Base-by-base conservation (phyloP, 257 asterid species). In the Nyctanthes arbortristis region DNA sequence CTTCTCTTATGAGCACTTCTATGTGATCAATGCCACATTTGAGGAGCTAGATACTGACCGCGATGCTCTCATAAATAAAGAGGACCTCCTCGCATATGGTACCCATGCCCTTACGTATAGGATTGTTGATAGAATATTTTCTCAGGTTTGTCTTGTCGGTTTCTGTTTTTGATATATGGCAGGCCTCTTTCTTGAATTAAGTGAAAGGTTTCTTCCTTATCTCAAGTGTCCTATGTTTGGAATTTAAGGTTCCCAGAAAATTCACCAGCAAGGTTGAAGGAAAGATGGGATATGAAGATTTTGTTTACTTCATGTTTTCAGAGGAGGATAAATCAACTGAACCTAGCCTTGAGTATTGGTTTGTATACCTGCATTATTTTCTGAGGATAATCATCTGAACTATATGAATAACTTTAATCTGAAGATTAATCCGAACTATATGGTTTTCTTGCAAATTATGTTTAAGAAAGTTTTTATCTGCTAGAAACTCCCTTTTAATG, bases 281-380 rank as follows among this genome's bases (percentile, higher is more conserved):
- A 68, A 91, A 91, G 90, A 91, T 94, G 99, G 97, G 97, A 63
- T 94, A 91, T 80, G 97, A 94, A 89, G 97, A 91, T 81, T 94
- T 91, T 40, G 95, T 91, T 45, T 86, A 89, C 75, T 94, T 94
- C 85, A 94, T 94, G 73, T 83, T 94, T 84, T 94, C 99, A n/a
- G 97, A 94, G 84, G 99, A 89, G 82, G 49, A 69, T 33, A 24
- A 69, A 32, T 61, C 66, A 30, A 24, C 58, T 37, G 49, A 33
- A 55, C 69, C 54, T 57, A 25, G 28, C 32, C 70, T 29, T 35
- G 49, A 33, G 9, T 94, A 88, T 67, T 94, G 97, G 99, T 94
- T 73, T 58, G 90, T 79, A 56, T 63, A 28, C 37, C 4, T 12
- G 18, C 22, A 28, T 49, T 20, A 28, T 13, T 49, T 49, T 24